Evolutionary conservation across 805 yeast genomes (phyloP), one percentile per base, ranked within the genome.

Genomic region (Yamadazyma phyllophila): DNA sequence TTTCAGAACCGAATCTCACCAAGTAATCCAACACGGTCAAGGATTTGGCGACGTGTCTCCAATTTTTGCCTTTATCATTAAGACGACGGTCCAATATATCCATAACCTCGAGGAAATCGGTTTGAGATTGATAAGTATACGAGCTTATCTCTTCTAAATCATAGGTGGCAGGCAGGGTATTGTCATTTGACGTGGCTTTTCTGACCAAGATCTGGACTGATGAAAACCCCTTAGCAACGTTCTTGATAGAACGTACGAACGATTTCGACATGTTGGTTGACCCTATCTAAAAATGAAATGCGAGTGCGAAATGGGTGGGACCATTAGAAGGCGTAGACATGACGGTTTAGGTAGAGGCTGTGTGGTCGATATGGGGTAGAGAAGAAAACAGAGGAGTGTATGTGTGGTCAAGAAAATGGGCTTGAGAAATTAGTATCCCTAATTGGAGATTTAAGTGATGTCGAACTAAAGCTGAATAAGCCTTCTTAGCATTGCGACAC

Each of bases 1-100:
- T 84, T 54, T 90, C 96, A 15, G 90, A 78, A 33, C 97, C 99
- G 49, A 76, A 78, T 55, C 94, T 80, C 14, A 91, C 89, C 47
- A 91, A 72, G 66, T 83, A 92, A 58, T 91, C 97, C 55, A 92
- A 74, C n/a, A 92, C 83, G 1, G 96, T 85, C 50, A 92, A 74
- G 1, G 96, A 83, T 65, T 92, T 94, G 51, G 95, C 91, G 41
- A 92, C 91, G 63, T 92, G 99, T 54, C 96, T 79, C 97, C 97
- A 92, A 68, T 92, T 87, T 64, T 90, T 91, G 50, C 98, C 98
- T 71, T 91, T 91, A 62, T 92, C 98, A 60, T 92, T 92, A 53
- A 92, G 71, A 52, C 99, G 78, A 54, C 89, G 81, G 67, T 92
- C 97, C 37, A 92, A 67, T 84, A 92, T 89, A 60, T 92, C 97